Evolutionary conservation across 176 grass and related monocot species (phyloP).

Genomic region (Musa itinerans): DNA sequence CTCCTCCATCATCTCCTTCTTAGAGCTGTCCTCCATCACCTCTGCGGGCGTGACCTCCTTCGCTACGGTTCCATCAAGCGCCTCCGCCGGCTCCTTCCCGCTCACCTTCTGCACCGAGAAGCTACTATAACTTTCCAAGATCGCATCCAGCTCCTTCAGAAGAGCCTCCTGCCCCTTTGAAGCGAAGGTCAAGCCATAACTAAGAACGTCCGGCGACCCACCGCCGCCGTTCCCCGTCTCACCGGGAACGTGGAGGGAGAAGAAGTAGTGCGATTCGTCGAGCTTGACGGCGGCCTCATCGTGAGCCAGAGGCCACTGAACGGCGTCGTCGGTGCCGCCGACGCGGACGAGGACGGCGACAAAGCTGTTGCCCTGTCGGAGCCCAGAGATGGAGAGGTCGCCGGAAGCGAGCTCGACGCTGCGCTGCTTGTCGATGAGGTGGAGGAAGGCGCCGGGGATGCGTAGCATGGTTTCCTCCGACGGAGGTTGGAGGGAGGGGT

Average conservation of each 20-base stretch:
- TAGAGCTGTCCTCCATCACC: constrained; percentile 15
- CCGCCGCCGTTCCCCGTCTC: constrained; percentile 7
- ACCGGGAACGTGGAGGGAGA: constrained; percentile 56
- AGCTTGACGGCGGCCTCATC: constrained; percentile 69
- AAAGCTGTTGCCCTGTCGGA: constrained; percentile 46
- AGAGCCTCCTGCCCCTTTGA: constrained; percentile 28
- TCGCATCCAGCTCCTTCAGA: constrained; percentile 28
- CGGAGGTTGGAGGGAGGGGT: constrained; percentile 1
- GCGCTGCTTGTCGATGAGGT: constrained; percentile 55
- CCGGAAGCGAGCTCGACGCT: constrained; percentile 68
- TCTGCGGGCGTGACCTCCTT: constrained; percentile 3
- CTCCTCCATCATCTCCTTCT: constrained; percentile 37
- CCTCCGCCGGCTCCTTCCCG: constrained; percentile 4
- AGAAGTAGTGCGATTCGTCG: constrained; percentile 64
- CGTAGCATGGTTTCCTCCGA: constrained; percentile 40
- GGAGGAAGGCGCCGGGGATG: constrained; percentile 41
- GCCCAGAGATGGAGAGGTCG: constrained; percentile 47
- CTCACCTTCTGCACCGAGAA: constrained; percentile 60
- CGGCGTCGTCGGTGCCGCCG: neutral
- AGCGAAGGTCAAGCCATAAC: constrained; percentile 64
- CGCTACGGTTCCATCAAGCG: constrained; percentile 9
- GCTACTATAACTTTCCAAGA: constrained; percentile 33
- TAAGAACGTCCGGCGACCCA: constrained; percentile 37
- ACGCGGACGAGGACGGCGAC: constrained; percentile 50
- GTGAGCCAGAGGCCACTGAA: constrained; percentile 69